These are phyloP conservation scores for Xylaria curta DNA, from an alignment of 495 filamentous ascomycete species.

Conservation along the genomic window DNA sequence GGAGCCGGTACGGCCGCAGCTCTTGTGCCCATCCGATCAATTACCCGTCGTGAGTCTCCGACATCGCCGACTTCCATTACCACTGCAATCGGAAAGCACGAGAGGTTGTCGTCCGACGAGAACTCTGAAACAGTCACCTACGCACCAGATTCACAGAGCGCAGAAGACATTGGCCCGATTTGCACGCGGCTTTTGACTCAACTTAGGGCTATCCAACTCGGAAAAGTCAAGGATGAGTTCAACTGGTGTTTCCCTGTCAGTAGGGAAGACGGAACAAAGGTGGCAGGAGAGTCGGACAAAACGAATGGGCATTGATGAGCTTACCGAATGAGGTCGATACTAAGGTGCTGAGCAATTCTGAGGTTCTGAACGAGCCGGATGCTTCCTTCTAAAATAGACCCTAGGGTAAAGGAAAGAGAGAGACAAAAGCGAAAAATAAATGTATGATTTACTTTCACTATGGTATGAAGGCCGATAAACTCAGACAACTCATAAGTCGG, in stretches of 20 bases:
- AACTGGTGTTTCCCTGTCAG: constrained; percentile 71
- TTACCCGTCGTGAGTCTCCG: constrained; percentile 65
- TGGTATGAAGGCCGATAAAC: not conserved
- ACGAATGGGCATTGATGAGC: constrained; percentile 1
- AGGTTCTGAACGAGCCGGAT: not conserved
- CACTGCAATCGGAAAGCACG: constrained; percentile 37
- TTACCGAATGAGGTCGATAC: not conserved
- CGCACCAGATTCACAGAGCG: constrained; percentile 62
- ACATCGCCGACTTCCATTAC: constrained; percentile 50
- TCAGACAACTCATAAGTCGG: not conserved
- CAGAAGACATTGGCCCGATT: constrained; percentile 74
- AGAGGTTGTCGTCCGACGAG: constrained; percentile 42
- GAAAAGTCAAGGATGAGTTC: constrained; percentile 74
- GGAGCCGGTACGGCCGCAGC: constrained; percentile 93
- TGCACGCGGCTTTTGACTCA: constrained; percentile 73
- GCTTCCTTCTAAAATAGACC: not conserved
- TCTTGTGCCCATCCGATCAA: constrained; percentile 87
- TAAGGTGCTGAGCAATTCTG: not conserved
- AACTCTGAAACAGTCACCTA: constrained; percentile 70
- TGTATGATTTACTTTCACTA: not conserved
- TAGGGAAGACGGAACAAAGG: constrained; percentile 53
- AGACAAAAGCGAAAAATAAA: not conserved
- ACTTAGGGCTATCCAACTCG: constrained; percentile 84
- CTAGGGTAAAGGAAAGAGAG: not conserved
- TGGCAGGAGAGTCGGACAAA: constrained; percentile 6